A percentile compares a stretch with the other conserved stretches of the same genome.
phyloP scores from a whole-genome alignment of 1,284 basidiomycete species.

The Sanghuangporus baumii region DNA sequence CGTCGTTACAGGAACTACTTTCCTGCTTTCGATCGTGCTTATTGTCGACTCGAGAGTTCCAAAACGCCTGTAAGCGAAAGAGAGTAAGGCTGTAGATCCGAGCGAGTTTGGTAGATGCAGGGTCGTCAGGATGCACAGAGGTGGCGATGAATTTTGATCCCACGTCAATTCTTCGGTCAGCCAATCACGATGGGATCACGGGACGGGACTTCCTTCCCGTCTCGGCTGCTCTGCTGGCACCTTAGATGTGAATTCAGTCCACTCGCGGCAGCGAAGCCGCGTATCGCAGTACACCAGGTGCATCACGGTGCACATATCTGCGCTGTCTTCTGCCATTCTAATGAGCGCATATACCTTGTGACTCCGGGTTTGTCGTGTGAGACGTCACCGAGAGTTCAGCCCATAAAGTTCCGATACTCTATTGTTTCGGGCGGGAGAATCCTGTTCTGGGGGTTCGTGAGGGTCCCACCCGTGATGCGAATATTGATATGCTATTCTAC shows the following conservation, averaged over 20 bases:
- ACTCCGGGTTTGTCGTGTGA: neutral
- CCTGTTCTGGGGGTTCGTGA: neutral
- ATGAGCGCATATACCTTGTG: neutral
- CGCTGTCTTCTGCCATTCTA: neutral
- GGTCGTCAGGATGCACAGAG: neutral
- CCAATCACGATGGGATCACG: neutral
- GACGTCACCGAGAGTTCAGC: neutral
- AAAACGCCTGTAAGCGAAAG: neutral
- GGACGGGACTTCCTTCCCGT: neutral
- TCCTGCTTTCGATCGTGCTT: neutral
- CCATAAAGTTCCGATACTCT: neutral
- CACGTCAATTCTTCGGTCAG: neutral
- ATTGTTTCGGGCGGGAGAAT: neutral
- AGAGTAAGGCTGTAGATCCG: neutral
- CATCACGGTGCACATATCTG: neutral
- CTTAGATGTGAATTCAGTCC: neutral
- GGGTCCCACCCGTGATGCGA: neutral
- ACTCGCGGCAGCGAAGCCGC: neutral
- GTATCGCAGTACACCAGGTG: neutral
- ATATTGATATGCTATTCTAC: neutral
- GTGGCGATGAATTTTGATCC: constrained; percentile 1
- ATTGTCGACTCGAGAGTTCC: neutral
- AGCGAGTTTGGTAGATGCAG: neutral
- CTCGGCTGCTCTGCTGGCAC: neutral
- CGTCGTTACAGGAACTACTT: neutral